phyloP scores from a whole-genome alignment of 73 alveolate species.

The Paramecium tetraurelia region DNA sequence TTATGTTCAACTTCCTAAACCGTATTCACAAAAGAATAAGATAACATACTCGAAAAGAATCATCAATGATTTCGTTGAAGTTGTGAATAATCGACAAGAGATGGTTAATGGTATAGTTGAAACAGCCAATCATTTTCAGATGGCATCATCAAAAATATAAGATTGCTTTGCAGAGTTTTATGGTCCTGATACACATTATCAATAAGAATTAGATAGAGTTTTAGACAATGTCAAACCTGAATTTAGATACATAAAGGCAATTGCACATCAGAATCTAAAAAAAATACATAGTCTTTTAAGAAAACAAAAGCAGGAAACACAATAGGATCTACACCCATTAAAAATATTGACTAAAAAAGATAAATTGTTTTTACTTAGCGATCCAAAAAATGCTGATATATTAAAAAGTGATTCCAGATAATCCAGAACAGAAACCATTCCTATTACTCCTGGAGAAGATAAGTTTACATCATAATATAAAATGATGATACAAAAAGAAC shows the following conservation, averaged over 20 bases:
- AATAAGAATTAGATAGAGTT: neutral
- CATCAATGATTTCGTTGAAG: constrained; percentile 23
- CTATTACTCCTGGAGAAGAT: neutral
- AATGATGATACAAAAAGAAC: neutral
- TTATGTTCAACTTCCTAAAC: neutral
- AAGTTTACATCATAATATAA: neutral
- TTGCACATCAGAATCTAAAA: neutral
- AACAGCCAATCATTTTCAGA: neutral
- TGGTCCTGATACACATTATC: neutral
- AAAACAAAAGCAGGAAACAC: neutral
- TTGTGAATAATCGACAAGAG: constrained; percentile 6
- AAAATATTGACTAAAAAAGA: neutral
- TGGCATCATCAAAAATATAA: neutral
- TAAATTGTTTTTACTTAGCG: neutral
- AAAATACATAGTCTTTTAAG: neutral
- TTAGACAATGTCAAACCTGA: neutral
- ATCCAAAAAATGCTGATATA: constrained; percentile 20
- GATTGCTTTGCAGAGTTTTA: neutral
- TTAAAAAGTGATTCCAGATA: constrained; percentile 1
- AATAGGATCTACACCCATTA: neutral
- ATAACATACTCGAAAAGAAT: neutral
- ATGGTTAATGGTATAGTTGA: neutral
- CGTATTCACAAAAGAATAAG: neutral
- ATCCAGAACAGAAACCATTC: neutral
- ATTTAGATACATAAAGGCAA: neutral